Evolutionary conservation across 2,329 filamentous ascomycete genomes (phyloP), one percentile per base, ranked within the genome.

Genomic region (Aspergillus oerlinghausenensis): DNA sequence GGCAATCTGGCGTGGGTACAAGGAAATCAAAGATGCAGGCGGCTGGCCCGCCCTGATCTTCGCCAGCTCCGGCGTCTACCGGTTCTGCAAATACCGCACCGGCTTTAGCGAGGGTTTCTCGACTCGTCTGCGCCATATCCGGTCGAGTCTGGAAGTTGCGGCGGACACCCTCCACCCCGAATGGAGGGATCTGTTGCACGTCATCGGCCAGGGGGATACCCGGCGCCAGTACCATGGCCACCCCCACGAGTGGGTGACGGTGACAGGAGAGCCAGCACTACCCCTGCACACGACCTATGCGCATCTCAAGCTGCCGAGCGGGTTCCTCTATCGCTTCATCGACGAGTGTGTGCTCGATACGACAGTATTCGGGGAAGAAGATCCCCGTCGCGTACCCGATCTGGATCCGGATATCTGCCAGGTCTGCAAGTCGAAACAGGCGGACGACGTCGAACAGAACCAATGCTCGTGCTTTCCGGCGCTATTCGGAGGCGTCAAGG

Each of bases 1-100:
- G 67, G 77, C 75, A 1, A 77, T 84, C 55, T 84, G 82, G 82
- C 77, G 80, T 52, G 82, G 82, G 10, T 85, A 84, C 65, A 79
- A 82, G 60, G 81, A 84, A 64, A 83, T 85, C 62, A 81, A 83
- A 67, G 78, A 82, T 51, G 75, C 77, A 19, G 82, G 79, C 3
- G 82, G 82, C 3, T 84, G 81, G 81, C 78, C 76, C 2, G 75
- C 80, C 10, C 73, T 85, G 3, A 77, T 84, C 1, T 84, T 85
- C 60, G 78, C 82, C 4, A 81, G 82, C 35, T 80, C 81, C 70
- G 82, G 82, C 1, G 77, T 85, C 14, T 84, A 84, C 66, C 76
- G 82, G 7, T 82, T 84, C 66, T 84, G 82, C 77, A 85, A 85
- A 64, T 84, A 84, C 64, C 77, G 82, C 47, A 78, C 80, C 0